These are phyloP conservation scores for Mycothermus thermophilus DNA, from an alignment of 495 filamentous ascomycete species.

Conservation along the genomic window DNA sequence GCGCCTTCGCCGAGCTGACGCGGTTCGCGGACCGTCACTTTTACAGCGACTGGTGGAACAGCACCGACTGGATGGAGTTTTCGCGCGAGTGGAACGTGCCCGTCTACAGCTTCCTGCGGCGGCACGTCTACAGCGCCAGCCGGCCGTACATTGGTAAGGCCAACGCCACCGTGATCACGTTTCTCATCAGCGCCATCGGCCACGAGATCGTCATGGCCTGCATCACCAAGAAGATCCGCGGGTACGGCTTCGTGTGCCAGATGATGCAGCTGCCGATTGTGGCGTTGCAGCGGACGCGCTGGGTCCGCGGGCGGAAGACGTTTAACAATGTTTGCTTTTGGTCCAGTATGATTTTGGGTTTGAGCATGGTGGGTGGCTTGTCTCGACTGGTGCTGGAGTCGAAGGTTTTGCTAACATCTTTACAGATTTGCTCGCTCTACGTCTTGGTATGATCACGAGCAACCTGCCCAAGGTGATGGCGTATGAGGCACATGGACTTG, in stretches of 20 bases:
- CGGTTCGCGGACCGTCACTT: slow-evolving; percentile 91
- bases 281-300: slow-evolving; percentile 68
- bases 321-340: slow-evolving; percentile 93
- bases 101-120: slow-evolving; percentile 92
- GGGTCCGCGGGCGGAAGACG: slow-evolving; percentile 55
- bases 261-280: slow-evolving; percentile 95
- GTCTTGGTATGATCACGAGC: slow-evolving; percentile 39
- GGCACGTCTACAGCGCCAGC: slow-evolving; percentile 83
- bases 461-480: too few relatives aligned
- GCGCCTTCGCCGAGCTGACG: slow-evolving; percentile 89
- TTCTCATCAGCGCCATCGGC: slow-evolving; percentile 73
- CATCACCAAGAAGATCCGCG: slow-evolving; percentile 91
- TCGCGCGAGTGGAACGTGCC: slow-evolving; percentile 96
- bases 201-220: slow-evolving; percentile 97
- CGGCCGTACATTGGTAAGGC: slow-evolving; percentile 59
- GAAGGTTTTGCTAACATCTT: slow-evolving; percentile 7
- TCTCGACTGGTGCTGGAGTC: not conserved
- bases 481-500: too few relatives aligned
- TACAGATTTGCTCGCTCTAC: slow-evolving; percentile 40
- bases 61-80: slow-evolving; percentile 86
- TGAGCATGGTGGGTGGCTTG: slow-evolving; percentile 58
- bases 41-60: slow-evolving; percentile 96
- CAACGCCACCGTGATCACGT: slow-evolving; percentile 79
- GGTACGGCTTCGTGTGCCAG: slow-evolving; percentile 86
- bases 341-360: slow-evolving; percentile 84